Conservation (phyloP, 1,284 basidiomycete species). For the Hortiboletus rubellus region DNA sequence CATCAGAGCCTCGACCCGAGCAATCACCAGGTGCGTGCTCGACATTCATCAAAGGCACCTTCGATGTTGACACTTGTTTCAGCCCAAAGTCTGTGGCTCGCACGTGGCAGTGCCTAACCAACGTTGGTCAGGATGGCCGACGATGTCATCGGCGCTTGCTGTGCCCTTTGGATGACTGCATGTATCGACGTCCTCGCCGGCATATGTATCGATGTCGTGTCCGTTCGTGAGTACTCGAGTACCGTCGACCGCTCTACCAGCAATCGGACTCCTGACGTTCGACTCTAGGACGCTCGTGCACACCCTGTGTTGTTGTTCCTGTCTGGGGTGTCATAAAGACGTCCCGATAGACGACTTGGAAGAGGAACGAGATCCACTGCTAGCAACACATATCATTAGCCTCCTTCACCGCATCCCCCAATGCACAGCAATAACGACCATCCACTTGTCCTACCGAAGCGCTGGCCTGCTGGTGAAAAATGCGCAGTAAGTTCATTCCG, state of each 20-base stretch:
- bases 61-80: neutral
- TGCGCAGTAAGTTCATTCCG: no score
- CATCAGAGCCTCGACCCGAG: no score
- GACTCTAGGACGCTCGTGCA: conserved; percentile 24
- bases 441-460: no score
- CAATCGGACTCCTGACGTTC: no score
- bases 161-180: conserved; percentile 13
- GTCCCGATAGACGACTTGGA: neutral
- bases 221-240: conserved; percentile 17
- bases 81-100: neutral
- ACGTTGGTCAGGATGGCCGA: conserved; percentile 16
- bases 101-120: no score
- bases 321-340: conserved; percentile 1
- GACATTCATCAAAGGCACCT: neutral
- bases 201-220: conserved; percentile 25
- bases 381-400: neutral
- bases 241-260: no score
- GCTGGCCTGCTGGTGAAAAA: no score
- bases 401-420: no score
- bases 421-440: no score
- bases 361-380: conserved; percentile 25
- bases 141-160: conserved; percentile 24
- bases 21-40: no score
- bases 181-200: conserved; percentile 29
- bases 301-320: conserved; percentile 28